Evolutionary conservation across 257 asterid genomes (phyloP).

Genomic region (Thymus mandschuricus): DNA sequence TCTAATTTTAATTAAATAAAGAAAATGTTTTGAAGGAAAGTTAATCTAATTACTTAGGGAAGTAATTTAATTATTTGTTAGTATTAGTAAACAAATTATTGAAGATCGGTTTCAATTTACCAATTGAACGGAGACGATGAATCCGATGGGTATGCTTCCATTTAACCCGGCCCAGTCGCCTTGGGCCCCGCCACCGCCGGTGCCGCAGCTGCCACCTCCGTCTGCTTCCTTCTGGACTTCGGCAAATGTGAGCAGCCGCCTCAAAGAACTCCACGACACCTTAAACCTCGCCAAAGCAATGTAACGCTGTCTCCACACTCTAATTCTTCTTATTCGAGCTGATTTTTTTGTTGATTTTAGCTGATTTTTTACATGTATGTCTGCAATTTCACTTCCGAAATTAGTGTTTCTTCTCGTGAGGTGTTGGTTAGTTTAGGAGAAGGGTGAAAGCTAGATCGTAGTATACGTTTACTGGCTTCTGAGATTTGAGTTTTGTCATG

Average conservation of each 20-base stretch:
- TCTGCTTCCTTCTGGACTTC: constrained; percentile 62
- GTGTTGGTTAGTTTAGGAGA: neutral
- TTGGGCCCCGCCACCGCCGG: constrained; percentile 51
- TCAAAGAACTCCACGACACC: constrained; percentile 46
- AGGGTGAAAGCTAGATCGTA: constrained; percentile 7
- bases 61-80: too few species aligned
- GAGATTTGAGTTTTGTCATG: neutral
- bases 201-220: constrained; percentile 61
- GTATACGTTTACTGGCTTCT: neutral
- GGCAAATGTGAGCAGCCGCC: constrained; percentile 47
- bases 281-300: constrained; percentile 54
- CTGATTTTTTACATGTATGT: neutral
- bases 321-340: neutral
- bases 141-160: constrained; percentile 46
- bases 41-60: too few species aligned
- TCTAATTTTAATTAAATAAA: too few species aligned
- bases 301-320: constrained; percentile 35
- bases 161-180: constrained; percentile 36
- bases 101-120: neutral
- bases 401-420: neutral
- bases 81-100: neutral
- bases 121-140: constrained; percentile 45
- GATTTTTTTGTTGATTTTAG: neutral
- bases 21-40: neutral
- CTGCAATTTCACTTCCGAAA: constrained; percentile 10